Base-by-base conservation (phyloP, 164 flowering plant species). In the Berberis vulgaris region DNA sequence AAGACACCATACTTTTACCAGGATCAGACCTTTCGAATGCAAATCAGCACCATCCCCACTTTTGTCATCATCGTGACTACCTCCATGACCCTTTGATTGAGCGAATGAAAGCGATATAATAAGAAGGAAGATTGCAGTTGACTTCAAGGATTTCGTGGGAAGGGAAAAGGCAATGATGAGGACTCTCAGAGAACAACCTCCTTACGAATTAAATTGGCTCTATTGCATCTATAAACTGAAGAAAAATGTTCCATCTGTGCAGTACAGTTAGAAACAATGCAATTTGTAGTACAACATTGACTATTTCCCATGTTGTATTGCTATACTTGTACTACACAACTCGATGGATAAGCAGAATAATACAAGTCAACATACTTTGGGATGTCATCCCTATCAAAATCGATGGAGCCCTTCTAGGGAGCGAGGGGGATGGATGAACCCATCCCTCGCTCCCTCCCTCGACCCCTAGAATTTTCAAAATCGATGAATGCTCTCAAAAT, bases 1-100 rank as follows among this genome's bases (percentile, higher is more conserved):
- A 26, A 87, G 72, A 64, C 96, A 88, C 81, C 83, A 88, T 11
- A 91, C 49, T 65, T 91, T 91, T 47, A 86, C 91, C 7, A 78
- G 54, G 12, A 88, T 64, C 7, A 91, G 63, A 13, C 81, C 74
- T 65, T 66, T 81, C 2, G 84, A 54, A 43, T 64, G 84, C 69
- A 89, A 60, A 44, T 76, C 64, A 10, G 6, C n/a, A 13, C 39
- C 50, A 1, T 41, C 55, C 3, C 10, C 39, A 6, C 1, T 61
- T 5, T 39, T 67, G 0, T 43, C 57, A 2, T 63, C 69, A 6
- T 65, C 73, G 11, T 49, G 45, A 45, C 71, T 68, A 1, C 82
- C 82, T 50, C 82, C 78, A 54, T 85, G 86, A 45, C 67, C 82
- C 7, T 47, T 47, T 47, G 10, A 7, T 47, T 6, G 1, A 11